Evolutionary conservation across 2,329 filamentous ascomycete species (phyloP), one percentile per base, ranked within the genome.

Genomic region (Aspergillus aculeatinus): DNA sequence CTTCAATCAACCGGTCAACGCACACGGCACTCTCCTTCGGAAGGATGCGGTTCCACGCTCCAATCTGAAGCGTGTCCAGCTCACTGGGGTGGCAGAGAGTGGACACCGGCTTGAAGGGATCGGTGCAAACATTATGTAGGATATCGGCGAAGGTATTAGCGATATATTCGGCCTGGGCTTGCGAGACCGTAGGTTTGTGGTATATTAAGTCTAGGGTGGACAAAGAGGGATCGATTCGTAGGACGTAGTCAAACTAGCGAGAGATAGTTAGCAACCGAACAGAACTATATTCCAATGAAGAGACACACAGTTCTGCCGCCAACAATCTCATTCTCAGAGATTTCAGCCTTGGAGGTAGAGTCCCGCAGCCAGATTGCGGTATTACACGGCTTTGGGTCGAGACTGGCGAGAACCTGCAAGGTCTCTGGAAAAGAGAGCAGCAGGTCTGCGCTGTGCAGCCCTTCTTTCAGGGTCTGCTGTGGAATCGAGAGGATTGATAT

Each of bases 311-410:
- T 55, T 39, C 51, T 57, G n/a, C 51, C 58, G 31, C 53, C 57
- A n/a, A 57, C 49, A 52, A 60, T 54, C 51, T 62, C 54, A 5
- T 35, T 58, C 12, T 58, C 39, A 2, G 51, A 56, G 7, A 58
- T 31, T 19, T 54, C 55, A 25, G 44, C 55, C 59, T 63, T 63
- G 23, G 47, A 48, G 4, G 44, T 21, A 23, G 61, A 52, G 12
- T 60, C 55, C 33, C 51, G 44, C 39, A 61, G 55, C 59, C 61
- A 63, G 33, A 63, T 59, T 31, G 61, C 61, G 1, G 61, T 58
- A 44, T 61, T 63, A 55, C 59, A 59, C 7, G 61, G 61, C 51
- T 63, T 61, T 1, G 61, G 59, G 4, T 63, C 61, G 2, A 63
- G 51, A 12, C 48, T 51, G 10, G 61, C 51, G 21, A 61, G 55